These are phyloP conservation scores for Pyronema omphalodes DNA, from an alignment of 495 filamentous ascomycete genomes.

Conservation along the genomic window DNA sequence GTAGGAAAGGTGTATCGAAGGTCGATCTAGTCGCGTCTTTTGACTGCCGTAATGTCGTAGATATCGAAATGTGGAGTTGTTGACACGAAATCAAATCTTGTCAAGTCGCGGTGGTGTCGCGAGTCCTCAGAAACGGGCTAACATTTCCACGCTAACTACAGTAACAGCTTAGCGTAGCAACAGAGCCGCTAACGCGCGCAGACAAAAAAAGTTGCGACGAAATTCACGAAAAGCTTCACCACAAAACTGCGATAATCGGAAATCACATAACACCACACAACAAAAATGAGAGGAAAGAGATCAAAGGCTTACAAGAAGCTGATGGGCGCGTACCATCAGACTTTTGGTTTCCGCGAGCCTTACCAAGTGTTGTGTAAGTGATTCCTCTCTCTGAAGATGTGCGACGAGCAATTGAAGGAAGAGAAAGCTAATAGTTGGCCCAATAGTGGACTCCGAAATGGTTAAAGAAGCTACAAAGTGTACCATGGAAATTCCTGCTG, in stretches of 20 bases:
- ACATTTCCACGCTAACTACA: no score
- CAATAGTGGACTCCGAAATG: constrained; percentile 57
- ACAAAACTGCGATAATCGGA: background rate
- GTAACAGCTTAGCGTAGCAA: no score
- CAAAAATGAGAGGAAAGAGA: constrained; percentile 66
- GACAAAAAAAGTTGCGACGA: no score
- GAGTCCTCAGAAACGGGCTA: no score
- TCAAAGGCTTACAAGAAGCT: constrained; percentile 92
- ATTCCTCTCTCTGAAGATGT: background rate
- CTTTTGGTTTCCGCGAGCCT: constrained; percentile 73
- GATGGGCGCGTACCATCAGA: constrained; percentile 74
- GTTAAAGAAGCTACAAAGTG: constrained; percentile 51
- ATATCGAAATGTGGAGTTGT: no score
- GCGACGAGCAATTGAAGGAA: background rate
- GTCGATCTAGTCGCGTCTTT: no score
- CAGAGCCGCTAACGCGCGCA: no score
- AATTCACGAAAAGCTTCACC: background rate
- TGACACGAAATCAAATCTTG: no score
- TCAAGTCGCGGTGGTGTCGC: no score
- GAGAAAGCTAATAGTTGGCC: background rate
- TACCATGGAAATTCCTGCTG: constrained; percentile 61
- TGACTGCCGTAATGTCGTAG: no score
- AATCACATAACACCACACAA: background rate
- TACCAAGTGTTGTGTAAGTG: constrained; percentile 68
- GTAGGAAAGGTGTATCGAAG: no score